These are phyloP conservation scores for Luvunga scandens DNA, from an alignment of 345 rosid genomes.

Conservation along the genomic window DNA sequence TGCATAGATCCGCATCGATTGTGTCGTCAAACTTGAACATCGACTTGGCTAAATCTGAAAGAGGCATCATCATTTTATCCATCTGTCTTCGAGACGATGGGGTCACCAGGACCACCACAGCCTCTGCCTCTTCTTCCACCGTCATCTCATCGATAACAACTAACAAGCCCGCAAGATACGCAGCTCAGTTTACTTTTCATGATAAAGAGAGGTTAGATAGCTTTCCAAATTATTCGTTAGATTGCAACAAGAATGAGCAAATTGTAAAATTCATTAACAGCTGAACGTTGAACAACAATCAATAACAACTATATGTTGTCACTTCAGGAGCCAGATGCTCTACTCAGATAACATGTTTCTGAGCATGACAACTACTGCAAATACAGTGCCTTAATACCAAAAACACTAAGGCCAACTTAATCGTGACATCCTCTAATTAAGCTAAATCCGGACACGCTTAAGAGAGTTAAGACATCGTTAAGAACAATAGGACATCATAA, in stretches of 20 bases:
- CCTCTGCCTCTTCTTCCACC: background rate
- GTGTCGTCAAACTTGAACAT: background rate
- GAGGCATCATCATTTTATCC: background rate
- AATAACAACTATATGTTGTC: background rate
- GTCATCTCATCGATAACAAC: constrained; percentile 2
- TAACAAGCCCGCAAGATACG: background rate
- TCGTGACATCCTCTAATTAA: background rate
- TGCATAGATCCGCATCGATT: background rate
- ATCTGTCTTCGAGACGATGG: background rate
- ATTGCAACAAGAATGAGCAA: background rate
- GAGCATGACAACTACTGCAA: background rate
- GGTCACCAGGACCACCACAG: constrained; percentile 23
- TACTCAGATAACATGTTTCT: background rate
- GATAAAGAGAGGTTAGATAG: background rate
- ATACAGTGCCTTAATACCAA: constrained; percentile 14
- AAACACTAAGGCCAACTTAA: constrained; percentile 16
- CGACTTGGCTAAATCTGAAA: background rate
- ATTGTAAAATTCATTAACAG: background rate
- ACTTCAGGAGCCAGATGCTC: background rate
- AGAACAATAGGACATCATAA: background rate
- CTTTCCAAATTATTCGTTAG: background rate
- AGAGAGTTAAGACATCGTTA: background rate
- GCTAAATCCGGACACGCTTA: background rate
- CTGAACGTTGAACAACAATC: background rate
- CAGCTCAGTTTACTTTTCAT: background rate